Evolutionary conservation across 768 basidiomycete species (phyloP), one percentile per base, ranked within the genome.

Genomic region (Amanita rimosa): DNA sequence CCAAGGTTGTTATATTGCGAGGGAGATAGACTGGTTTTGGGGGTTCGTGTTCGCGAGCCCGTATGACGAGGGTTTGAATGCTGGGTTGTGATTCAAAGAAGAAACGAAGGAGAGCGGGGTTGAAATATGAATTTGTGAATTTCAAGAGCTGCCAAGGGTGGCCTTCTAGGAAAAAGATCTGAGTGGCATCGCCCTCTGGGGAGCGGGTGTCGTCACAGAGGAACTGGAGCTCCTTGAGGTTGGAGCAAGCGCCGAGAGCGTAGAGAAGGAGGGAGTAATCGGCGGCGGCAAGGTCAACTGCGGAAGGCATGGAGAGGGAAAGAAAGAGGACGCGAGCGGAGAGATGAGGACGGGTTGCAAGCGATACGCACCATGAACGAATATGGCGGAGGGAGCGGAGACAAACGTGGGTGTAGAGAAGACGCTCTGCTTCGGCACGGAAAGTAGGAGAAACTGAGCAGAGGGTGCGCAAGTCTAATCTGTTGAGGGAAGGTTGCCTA

Each of bases 81-180:
- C 33, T 17, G 24, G 37, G 42, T 45, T 57, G 56, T 1, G 46
- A 22, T 19, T 49, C 49, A 34, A 61, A 50, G 42, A 61, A 61
- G 11, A 46, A 22, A 6, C 44, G 37, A 22, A 61, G 53, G 27
- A 40, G 6, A 6, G 43, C 34, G 4, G 54, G 45, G 13, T 47
- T 50, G 44, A 61, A 59, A 39, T 61, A 61, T 5, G 55, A 54
- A 43, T 58, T 61, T 14, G 50, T 53, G 50, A 61, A 59, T 42
- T 45, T 55, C 11, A 50, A 45, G 22, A 61, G 50, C 4, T 48
- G 48, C 51, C 59, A 61, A 7, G 48, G 17, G 26, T 61, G 55
- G 3, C 54, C 58, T 11, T 57, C 54, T 29, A 61, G 35, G 34
- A 61, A 55, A 54, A 57, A 57, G 14, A 46, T 38, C 34, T 56